Evolutionary conservation across 2,329 filamentous ascomycete genomes (phyloP).

Genomic region (Neonectria faginata): DNA sequence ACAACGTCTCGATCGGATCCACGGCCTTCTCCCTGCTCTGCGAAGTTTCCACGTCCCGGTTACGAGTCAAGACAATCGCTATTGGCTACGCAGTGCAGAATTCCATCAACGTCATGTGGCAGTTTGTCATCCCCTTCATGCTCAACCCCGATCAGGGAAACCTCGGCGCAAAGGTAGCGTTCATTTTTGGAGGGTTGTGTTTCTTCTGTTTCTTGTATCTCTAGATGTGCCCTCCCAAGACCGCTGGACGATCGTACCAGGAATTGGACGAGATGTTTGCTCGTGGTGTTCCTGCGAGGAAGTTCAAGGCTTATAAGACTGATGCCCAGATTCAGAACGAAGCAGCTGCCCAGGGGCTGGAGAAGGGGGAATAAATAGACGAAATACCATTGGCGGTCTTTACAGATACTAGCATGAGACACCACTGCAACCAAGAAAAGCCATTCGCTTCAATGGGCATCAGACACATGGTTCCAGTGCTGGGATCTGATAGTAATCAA

Average conservation of each 20-base stretch:
- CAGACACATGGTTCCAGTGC: neutral
- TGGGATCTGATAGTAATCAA: neutral
- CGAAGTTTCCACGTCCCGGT: slow-evolving; percentile 30
- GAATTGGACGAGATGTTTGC: slow-evolving; percentile 36
- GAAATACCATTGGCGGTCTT: neutral
- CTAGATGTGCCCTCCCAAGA: slow-evolving; percentile 36
- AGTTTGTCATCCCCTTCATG: slow-evolving; percentile 33
- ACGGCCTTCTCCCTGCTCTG: slow-evolving; percentile 28
- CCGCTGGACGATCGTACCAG: slow-evolving; percentile 36
- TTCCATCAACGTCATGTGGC: slow-evolving; percentile 34
- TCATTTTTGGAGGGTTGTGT: slow-evolving; percentile 34
- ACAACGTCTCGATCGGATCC: slow-evolving; percentile 28
- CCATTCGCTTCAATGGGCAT: neutral
- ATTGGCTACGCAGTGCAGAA: slow-evolving; percentile 29
- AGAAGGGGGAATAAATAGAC: neutral
- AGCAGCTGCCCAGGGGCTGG: slow-evolving; percentile 17
- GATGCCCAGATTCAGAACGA: slow-evolving; percentile 27
- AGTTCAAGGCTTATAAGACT: slow-evolving; percentile 28
- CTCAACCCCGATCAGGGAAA: slow-evolving; percentile 35
- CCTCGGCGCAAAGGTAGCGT: slow-evolving; percentile 31
- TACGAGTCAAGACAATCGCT: slow-evolving; percentile 35
- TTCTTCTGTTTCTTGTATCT: slow-evolving; percentile 27
- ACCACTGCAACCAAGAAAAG: neutral
- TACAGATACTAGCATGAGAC: neutral
- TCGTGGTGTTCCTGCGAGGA: slow-evolving; percentile 22